phyloP scores from a whole-genome alignment of 2,329 filamentous ascomycete genomes.

The Ceratocystis cubensis region DNA sequence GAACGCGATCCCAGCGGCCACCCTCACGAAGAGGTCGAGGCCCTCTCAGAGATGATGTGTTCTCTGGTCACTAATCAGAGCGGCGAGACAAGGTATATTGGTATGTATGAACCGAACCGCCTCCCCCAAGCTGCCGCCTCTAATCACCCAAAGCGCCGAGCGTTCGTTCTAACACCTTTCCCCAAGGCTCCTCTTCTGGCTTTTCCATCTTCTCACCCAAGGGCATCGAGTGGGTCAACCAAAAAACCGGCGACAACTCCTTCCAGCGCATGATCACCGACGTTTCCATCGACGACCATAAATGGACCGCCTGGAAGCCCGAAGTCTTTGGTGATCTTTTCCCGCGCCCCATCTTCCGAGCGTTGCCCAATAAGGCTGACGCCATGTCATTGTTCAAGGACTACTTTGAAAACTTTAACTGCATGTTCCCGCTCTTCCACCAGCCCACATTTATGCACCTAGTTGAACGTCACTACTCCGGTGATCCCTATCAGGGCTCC shows the following conservation, averaged over 20 bases:
- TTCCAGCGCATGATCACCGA: conserved; percentile 92
- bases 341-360: conserved; percentile 68
- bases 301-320: conserved; percentile 97
- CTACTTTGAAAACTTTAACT: conserved; percentile 98
- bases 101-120: conserved; percentile 36
- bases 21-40: conserved; percentile 60
- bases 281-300: conserved; percentile 83
- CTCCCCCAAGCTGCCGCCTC: conserved; percentile 11
- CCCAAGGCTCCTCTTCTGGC: conserved; percentile 76
- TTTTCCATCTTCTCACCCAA: conserved; percentile 99
- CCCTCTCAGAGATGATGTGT: conserved; percentile 96
- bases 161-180: too few species aligned
- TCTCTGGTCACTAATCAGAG: conserved; percentile 89
- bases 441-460: conserved; percentile 98
- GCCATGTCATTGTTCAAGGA: conserved; percentile 79
- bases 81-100: conserved; percentile 92
- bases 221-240: conserved; percentile 96
- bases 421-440: conserved; percentile 95
- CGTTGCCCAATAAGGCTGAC: conserved; percentile 73
- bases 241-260: conserved; percentile 88
- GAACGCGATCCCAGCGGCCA: conserved; percentile 22
- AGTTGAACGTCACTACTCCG: conserved; percentile 84
- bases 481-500: conserved; percentile 83
- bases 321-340: conserved; percentile 93
- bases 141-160: background rate